Percentiles rank a stretch among this genome's conserved stretches.
Conservation (phyloP, 1,284 basidiomycete species). For the Cutaneotrichosporon arboriforme region DNA sequence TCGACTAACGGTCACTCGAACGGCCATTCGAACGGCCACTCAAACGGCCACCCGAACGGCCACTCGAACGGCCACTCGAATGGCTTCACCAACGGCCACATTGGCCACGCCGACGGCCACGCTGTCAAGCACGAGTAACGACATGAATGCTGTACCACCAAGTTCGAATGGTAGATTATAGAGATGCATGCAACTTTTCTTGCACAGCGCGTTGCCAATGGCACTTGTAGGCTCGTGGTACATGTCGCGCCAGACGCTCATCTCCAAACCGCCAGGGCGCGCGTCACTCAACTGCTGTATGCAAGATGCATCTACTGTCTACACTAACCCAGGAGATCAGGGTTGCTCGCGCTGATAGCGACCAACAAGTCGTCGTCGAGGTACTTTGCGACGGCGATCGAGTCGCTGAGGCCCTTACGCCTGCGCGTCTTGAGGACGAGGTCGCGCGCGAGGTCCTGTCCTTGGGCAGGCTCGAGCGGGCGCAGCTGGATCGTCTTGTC, state of each 20-base stretch:
- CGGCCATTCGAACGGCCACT: background rate
- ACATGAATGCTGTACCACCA: background rate
- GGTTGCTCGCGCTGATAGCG: constrained; percentile 81
- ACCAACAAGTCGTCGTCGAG: constrained; percentile 73
- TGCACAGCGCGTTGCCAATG: background rate
- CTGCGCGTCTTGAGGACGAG: constrained; percentile 92
- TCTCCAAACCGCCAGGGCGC: too few relatives aligned
- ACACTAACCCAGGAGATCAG: constrained; percentile 67
- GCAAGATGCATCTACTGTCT: background rate
- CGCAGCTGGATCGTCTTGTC: constrained; percentile 92
- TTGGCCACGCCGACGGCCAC: background rate
- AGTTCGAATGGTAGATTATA: background rate
- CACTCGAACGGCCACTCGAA: background rate
- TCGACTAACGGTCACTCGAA: background rate
- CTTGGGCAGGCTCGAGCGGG: constrained; percentile 93
- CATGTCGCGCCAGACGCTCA: too few relatives aligned
- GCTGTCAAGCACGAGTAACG: background rate
- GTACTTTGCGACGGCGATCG: constrained; percentile 90
- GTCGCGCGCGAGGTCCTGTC: constrained; percentile 84
- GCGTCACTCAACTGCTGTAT: background rate
- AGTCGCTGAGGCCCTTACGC: constrained; percentile 88
- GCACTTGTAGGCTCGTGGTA: too few relatives aligned
- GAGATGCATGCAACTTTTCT: background rate
- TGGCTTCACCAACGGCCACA: background rate
- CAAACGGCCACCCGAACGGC: background rate